Evolutionary conservation across 768 basidiomycete genomes (phyloP), one percentile per base, ranked within the genome.

Genomic region (Psilocybe azurescens): DNA sequence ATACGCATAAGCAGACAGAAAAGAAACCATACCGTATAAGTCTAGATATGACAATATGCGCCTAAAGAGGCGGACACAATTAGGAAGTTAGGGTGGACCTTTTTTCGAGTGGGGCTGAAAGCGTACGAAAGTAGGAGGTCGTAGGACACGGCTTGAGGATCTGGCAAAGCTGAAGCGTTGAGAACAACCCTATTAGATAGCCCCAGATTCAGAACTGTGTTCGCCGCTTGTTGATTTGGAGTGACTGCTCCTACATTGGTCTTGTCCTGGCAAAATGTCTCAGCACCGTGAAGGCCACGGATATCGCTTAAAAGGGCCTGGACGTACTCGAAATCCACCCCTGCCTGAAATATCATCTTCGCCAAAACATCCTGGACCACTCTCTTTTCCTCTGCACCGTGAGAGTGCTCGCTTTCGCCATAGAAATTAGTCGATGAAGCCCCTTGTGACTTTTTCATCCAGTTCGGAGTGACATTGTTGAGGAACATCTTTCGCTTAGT

Each of bases 331-430:
- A 87, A 94, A 76, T 95, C 94, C 60, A 94, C 90, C 2, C 94
- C 94, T 48, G 94, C 94, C 72, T 94, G 93, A 68, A 91, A 94
- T 49, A 95, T 93, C 77, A 95, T 80, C 72, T 79, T 86, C 41
- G 77, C 70, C 79, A 95, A 83, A 30, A 90, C 83, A 14, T 87
- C 83, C 64, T 91, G 88, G 11, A 92, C 73, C 61, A 87, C 76
- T 46, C 84, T 83, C 62, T 85, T 78, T 41, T 86, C 85, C 62
- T 87, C 83, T 11, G 90, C 75, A 57, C 75, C 78, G 48, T 86
- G 81, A 49, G 70, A 68, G 62, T 73, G 57, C n/a, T 67, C 65
- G 67, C 54, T 72, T 70, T 61, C 70, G 72, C 68, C 14, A 53
- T 58, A 59, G 30, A 24, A 24, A 24, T 24, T 24, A 44, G 63